Base-by-base conservation (phyloP, 2,329 filamentous ascomycete species). In the Botrytis fragariae region DNA sequence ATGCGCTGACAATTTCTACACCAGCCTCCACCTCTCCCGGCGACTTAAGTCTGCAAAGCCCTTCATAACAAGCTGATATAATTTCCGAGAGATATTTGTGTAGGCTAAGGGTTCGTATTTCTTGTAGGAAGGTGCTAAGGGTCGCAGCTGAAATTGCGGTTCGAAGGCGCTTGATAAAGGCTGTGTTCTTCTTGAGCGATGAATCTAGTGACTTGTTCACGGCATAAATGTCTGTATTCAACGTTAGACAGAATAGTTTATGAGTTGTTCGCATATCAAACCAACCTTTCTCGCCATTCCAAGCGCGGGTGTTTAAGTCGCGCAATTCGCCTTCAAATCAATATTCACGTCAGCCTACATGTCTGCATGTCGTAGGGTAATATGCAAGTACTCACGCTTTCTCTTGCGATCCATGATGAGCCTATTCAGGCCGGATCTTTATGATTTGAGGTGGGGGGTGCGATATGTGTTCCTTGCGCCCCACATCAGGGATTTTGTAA, bases 61-160 rank as follows among this genome's bases (percentile, higher is more conserved):
- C 95, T 83, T 98, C 95, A 82, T 95, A 97, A 84, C 94, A 97
- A 75, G 95, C 95, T 35, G 95, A 95, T 79, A 98, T 94, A 78
- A 98, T 97, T 84, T 98, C 95, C 78, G 95, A 98, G 25, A 98
- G 90, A 83, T 98, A 98, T 82, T 97, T 98, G 87, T 95, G 93
- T 69, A 98, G 88, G 78, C 95, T 98, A 42, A 98, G 87, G 39
- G 93, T 93, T 79, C 92, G 91, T 79, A 97, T 95, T 81, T 98
- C 95, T 81, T 95, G 90, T 65, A 97, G 85, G 83, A 98, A 97
- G 74, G 94, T 96, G 77, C 89, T 86, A 72, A 95, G 90, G 72
- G 92, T 93, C 73, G 94, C 87, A 67, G 93, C 85, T 76, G 92
- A 95, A 76, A 98, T 91, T 74, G 94, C 93, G 74, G 95, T 98